Evolutionary conservation across 495 filamentous ascomycete genomes (phyloP).

Genomic region (Xylaria cubensis): DNA sequence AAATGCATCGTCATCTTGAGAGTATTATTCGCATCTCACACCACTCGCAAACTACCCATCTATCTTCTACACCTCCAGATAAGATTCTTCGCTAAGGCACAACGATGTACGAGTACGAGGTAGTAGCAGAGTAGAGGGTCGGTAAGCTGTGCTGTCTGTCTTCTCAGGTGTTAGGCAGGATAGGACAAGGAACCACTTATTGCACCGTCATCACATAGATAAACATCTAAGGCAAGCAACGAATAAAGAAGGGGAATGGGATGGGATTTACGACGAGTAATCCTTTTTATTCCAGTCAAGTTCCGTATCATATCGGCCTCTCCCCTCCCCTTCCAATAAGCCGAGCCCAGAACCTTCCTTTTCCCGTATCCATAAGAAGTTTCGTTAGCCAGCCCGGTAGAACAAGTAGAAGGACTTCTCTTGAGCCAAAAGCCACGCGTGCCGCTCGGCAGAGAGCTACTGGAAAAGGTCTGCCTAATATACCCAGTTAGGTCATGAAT

Average conservation of each 20-base stretch:
- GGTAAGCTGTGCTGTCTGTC: no score
- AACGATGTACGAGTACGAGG: no score
- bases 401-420: background rate
- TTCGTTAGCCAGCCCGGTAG: constrained; percentile 12
- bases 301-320: background rate
- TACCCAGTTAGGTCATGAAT: background rate
- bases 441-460: background rate
- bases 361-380: constrained; percentile 10
- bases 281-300: background rate
- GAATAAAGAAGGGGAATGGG: no score
- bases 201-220: constrained; percentile 2
- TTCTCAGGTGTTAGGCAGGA: background rate
- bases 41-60: no score
- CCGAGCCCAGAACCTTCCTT: constrained; percentile 9
- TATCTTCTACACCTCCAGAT: no score
- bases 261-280: background rate
- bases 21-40: no score
- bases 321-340: constrained; percentile 18
- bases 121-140: no score
- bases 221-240: background rate
- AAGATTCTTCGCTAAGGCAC: no score
- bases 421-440: background rate
- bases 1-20: background rate
- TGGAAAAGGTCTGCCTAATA: constrained; percentile 9
- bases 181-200: background rate